Percentiles rank a stretch among this genome's conserved stretches.
Evolutionary conservation across 1,284 basidiomycete species (phyloP).

Genomic region (Cryptococcus depauperatus): DNA sequence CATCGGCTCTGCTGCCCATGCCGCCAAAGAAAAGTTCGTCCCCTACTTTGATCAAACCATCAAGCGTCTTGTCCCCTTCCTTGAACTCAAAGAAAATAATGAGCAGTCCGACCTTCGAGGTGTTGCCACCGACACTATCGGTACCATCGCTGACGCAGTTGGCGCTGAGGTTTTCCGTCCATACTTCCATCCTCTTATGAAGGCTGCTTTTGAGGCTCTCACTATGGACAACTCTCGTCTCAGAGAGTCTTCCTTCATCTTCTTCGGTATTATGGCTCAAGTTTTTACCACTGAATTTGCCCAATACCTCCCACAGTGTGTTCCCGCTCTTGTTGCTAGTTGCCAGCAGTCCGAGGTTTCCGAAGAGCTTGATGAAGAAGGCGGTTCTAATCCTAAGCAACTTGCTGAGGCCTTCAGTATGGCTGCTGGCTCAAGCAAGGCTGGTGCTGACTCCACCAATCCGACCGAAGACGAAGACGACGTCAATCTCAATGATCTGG

Average conservation of each 20-base stretch:
- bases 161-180: slow-evolving; percentile 91
- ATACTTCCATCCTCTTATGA: slow-evolving; percentile 94
- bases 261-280: slow-evolving; percentile 95
- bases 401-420: slow-evolving; percentile 54
- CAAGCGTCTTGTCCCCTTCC: slow-evolving; percentile 73
- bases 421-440: slow-evolving; percentile 53
- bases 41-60: slow-evolving; percentile 95
- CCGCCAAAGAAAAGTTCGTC: slow-evolving; percentile 84
- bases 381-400: slow-evolving; percentile 27
- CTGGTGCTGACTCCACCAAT: slow-evolving; percentile 54
- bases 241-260: slow-evolving; percentile 94
- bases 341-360: slow-evolving; percentile 62
- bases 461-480: slow-evolving; percentile 68
- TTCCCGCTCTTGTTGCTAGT: slow-evolving; percentile 77
- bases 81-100: slow-evolving; percentile 65
- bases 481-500: slow-evolving; percentile 70
- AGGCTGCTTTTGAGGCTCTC: slow-evolving; percentile 83
- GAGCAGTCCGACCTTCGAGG: slow-evolving; percentile 85
- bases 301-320: slow-evolving; percentile 73
- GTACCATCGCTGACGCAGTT: slow-evolving; percentile 95
- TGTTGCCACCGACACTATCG: slow-evolving; percentile 96
- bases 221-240: slow-evolving; percentile 76
- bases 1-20: slow-evolving; percentile 95
- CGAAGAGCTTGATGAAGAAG: slow-evolving; percentile 54
- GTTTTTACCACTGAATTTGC: slow-evolving; percentile 95